Base-by-base conservation (phyloP, 202 grass and related monocot genomes). In the Digitaria exilis region DNA sequence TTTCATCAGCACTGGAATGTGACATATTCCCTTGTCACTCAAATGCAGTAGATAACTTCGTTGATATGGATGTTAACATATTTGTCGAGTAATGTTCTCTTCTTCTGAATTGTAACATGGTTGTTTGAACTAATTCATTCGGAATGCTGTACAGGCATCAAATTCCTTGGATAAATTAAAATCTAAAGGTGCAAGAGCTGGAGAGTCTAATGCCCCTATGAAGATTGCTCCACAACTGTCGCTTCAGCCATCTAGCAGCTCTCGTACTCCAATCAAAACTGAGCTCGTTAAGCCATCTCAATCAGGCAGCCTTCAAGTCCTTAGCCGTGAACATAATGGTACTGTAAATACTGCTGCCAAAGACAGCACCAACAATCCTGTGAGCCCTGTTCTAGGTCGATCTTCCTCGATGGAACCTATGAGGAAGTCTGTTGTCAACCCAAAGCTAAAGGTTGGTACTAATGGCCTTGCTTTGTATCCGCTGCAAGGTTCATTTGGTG, bases 311-410 rank as follows among this genome's bases (percentile, higher is more conserved):
- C 73, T 94, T 84, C 92, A 94, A 79, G 88, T 94, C 31, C 88
- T 94, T 71, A 91, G 78, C 42, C 92, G 89, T n/a, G 89, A 94
- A 41, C 89, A 89, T 62, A 94, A 91, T 84, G 84, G 86, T 61
- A 69, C 61, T 64, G 84, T 52, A 57, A 88, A 80, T 82, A 72
- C 84, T 69, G 59, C 77, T 68, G 52, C 86, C 72, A 94, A 88
- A 94, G 91, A 94, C 29, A 58, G 57, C 65, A 79, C 29, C 18
- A 74, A 37, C 52, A 91, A 89, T 78, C 71, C 78, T 44, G 46
- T 52, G 35, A 86, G 69, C 66, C 86, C 86, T 81, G 59, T 84
- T 84, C 51, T 81, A 17, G 76, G 69, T 75, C 84, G 34, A 82
- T 75, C 88, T 87, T 71, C 84, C 66, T 86, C 80, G 42, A 75